phyloP scores from a whole-genome alignment of 2,329 filamentous ascomycete species.

The Penicillium sp. region DNA sequence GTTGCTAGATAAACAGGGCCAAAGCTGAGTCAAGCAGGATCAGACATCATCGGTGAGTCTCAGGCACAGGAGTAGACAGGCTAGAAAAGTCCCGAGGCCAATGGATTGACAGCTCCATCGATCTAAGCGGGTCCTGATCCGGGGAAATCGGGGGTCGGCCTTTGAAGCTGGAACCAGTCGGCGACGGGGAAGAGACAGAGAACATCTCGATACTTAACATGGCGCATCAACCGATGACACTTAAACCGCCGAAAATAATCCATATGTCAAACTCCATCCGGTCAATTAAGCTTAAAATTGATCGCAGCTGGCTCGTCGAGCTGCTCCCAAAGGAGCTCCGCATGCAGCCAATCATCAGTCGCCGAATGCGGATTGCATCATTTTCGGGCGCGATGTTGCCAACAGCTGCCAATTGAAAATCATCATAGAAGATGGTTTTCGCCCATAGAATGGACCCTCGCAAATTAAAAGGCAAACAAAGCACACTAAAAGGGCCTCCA shows the following conservation, averaged over 20 bases:
- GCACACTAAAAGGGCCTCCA: neutral
- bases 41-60: neutral
- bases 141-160: neutral
- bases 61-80: neutral
- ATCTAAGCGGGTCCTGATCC: neutral
- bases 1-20: neutral
- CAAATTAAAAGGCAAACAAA: neutral
- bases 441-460: neutral
- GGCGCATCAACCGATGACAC: neutral
- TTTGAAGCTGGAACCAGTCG: neutral
- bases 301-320: neutral
- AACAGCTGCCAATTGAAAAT: slow-evolving; percentile 19
- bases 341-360: slow-evolving; percentile 14
- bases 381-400: slow-evolving; percentile 17
- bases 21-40: neutral
- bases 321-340: slow-evolving; percentile 2
- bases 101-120: neutral
- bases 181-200: neutral
- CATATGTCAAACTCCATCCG: neutral
- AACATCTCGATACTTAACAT: neutral
- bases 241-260: neutral
- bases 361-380: slow-evolving; percentile 23
- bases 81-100: neutral
- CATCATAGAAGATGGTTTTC: neutral
- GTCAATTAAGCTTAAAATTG: slow-evolving; percentile 6